Conservation (phyloP, 2,329 filamentous ascomycete genomes). For the Colletotrichum viniferum region DNA sequence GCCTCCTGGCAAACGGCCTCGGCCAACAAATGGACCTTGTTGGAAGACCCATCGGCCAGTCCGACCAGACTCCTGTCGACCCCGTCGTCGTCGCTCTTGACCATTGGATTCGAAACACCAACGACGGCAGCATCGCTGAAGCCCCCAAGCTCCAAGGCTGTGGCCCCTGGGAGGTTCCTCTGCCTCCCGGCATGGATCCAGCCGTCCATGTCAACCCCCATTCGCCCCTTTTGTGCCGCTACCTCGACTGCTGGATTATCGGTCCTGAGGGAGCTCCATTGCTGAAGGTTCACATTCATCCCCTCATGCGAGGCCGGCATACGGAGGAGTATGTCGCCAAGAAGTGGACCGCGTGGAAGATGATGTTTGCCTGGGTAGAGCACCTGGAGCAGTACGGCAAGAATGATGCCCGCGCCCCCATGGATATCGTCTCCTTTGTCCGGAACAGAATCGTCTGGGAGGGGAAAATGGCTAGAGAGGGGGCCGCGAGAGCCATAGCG, state of each 20-base stretch:
- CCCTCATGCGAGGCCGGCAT: not conserved
- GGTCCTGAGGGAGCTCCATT: not conserved
- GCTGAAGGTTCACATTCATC: not conserved
- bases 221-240: not conserved
- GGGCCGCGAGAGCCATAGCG: not conserved
- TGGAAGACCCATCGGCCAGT: not conserved
- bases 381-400: not conserved
- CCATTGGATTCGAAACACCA: not conserved
- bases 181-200: not conserved
- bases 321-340: not conserved
- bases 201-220: not conserved
- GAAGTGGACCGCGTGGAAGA: not conserved
- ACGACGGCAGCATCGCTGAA: not conserved
- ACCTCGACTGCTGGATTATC: not conserved
- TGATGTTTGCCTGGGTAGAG: not conserved
- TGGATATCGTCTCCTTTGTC: not conserved
- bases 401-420: not conserved
- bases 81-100: not conserved
- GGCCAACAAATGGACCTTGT: not conserved
- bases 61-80: not conserved
- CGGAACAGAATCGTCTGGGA: not conserved
- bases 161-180: not conserved
- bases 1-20: not conserved
- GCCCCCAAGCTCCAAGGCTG: not conserved
- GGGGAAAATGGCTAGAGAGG: not conserved